A percentile compares a stretch with the other conserved stretches of the same genome.
Evolutionary conservation across 495 filamentous ascomycete species (phyloP).

Genomic region (Podospora didyma): DNA sequence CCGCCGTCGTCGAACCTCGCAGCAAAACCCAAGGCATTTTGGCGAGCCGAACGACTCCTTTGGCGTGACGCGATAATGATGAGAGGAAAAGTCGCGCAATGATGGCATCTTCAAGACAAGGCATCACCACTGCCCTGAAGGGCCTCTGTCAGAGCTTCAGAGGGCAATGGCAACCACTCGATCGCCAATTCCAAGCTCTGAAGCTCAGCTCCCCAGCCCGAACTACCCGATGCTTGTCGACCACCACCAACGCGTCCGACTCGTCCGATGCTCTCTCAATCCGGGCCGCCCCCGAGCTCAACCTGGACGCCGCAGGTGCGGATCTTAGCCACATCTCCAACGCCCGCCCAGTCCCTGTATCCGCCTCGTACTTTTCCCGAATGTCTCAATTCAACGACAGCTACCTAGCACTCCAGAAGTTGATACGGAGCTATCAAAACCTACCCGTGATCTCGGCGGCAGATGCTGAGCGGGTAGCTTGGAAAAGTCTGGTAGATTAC

Average conservation of each 20-base stretch:
- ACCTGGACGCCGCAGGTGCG: conserved; percentile 6
- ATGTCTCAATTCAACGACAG: conserved; percentile 82
- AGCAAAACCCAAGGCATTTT: background rate
- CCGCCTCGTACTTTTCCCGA: conserved; percentile 90
- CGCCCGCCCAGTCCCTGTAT: conserved; percentile 75
- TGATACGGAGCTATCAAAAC: conserved; percentile 63
- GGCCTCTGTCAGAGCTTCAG: conserved; percentile 12
- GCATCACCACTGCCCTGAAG: conserved; percentile 22
- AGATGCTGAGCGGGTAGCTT: conserved; percentile 73
- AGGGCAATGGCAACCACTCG: conserved; percentile 21
- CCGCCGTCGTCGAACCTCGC: too few species aligned
- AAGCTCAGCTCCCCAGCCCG: conserved; percentile 7
- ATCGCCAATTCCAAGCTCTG: conserved; percentile 24
- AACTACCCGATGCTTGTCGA: conserved; percentile 18
- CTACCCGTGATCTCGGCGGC: conserved; percentile 62
- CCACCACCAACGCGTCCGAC: conserved; percentile 4
- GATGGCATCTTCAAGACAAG: conserved; percentile 29
- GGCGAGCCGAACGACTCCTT: conserved; percentile 6
- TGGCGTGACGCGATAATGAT: conserved; percentile 20
- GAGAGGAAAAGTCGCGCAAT: conserved; percentile 17
- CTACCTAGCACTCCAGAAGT: conserved; percentile 64
- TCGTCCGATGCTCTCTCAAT: conserved; percentile 3
- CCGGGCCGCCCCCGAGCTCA: conserved; percentile 12
- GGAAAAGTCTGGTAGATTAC: conserved; percentile 78
- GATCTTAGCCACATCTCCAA: conserved; percentile 7